phyloP scores from a whole-genome alignment of 2,329 filamentous ascomycete species.

The Epichloe coenophiala region DNA sequence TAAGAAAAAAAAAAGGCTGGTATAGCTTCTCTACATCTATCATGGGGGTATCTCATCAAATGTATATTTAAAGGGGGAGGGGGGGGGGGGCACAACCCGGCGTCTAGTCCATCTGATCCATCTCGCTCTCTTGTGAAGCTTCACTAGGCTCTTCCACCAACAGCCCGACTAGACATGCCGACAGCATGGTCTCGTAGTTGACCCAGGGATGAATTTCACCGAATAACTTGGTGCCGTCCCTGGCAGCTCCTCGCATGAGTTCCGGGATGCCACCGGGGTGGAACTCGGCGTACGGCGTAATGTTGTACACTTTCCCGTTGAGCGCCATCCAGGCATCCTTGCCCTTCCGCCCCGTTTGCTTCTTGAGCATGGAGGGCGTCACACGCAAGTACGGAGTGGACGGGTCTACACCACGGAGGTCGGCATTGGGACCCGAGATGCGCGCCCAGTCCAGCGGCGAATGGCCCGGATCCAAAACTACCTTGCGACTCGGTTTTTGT shows the following conservation, averaged over 20 bases:
- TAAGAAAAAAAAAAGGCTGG: not conserved
- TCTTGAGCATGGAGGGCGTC: constrained; percentile 65
- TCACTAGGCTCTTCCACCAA: constrained; percentile 42
- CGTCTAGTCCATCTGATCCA: constrained; percentile 48
- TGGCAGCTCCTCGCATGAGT: constrained; percentile 47
- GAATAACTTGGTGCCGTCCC: constrained; percentile 50
- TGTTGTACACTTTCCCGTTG: constrained; percentile 85
- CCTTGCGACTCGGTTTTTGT: constrained; percentile 49
- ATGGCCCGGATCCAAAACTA: constrained; percentile 77
- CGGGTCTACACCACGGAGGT: constrained; percentile 50
- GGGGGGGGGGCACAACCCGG: too few species aligned
- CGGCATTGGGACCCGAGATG: constrained; percentile 48
- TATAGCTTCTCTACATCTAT: not conserved
- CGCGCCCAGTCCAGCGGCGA: constrained; percentile 94
- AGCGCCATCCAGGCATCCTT: constrained; percentile 84
- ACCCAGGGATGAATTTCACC: constrained; percentile 59
- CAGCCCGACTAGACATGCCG: constrained; percentile 48
- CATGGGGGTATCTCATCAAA: constrained; percentile 4
- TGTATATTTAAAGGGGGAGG: not conserved
- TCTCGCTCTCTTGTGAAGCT: constrained; percentile 23
- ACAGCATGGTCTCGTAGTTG: constrained; percentile 57
- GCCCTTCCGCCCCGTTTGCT: constrained; percentile 69
- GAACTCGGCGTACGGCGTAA: constrained; percentile 77
- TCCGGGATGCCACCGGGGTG: constrained; percentile 80
- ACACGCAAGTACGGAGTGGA: constrained; percentile 52